Evolutionary conservation across 345 rosid species (phyloP).

Genomic region (Syzygium grande): DNA sequence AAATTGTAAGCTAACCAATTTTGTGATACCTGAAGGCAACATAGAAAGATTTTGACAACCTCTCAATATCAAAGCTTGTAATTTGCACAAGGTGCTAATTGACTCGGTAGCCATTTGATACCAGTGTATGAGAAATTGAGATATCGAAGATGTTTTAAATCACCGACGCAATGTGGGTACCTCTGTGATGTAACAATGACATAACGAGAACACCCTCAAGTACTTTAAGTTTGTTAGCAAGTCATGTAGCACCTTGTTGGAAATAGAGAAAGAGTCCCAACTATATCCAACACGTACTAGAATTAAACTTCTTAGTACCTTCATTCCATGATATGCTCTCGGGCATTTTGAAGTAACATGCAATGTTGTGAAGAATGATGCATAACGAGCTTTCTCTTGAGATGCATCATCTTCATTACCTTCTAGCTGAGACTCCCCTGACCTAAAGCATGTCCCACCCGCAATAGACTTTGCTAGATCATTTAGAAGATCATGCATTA

Average conservation of each 20-base stretch:
- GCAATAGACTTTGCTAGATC: too few species aligned
- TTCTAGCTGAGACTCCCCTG: too few species aligned
- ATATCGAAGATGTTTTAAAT: background rate
- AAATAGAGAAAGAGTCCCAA: rapidly evolving
- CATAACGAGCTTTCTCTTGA: too few species aligned
- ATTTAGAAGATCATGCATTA: too few species aligned
- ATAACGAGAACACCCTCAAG: background rate
- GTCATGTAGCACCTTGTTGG: rapidly evolving
- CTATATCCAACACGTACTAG: rapidly evolving
- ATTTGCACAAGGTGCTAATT: background rate
- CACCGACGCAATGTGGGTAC: background rate
- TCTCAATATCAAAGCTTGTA: background rate
- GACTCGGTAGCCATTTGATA: rapidly evolving
- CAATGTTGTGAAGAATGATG: too few species aligned
- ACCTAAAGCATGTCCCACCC: too few species aligned
- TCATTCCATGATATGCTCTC: too few species aligned
- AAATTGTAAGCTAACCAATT: background rate
- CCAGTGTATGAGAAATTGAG: background rate
- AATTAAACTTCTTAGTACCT: too few species aligned
- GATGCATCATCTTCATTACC: too few species aligned
- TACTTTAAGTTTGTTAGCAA: background rate
- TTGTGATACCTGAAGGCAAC: background rate
- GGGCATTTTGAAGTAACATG: too few species aligned
- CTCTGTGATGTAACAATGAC: rapidly evolving
- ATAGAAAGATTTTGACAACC: background rate